Evolutionary conservation across 2,329 filamentous ascomycete genomes (phyloP), one percentile per base, ranked within the genome.

Genomic region (Colletotrichum somersetense): DNA sequence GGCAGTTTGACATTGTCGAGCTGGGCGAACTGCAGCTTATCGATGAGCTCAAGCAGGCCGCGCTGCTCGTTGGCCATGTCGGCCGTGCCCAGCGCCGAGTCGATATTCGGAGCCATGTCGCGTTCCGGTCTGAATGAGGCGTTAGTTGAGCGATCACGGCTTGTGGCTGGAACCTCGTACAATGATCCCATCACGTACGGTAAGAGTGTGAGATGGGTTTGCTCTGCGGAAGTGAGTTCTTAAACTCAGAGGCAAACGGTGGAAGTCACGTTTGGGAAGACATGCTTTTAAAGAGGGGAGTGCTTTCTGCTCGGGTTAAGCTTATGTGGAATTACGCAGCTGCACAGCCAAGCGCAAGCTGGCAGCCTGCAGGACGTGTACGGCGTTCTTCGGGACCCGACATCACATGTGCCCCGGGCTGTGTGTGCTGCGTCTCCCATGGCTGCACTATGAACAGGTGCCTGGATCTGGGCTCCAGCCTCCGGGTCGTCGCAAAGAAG

Each of bases 41-140:
- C 86, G 68, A 90, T 85, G 59, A 88, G 85, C 74, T 91, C 87
- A 52, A 91, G 82, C 50, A 91, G 83, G 20, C 84, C 84, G 11
- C 86, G 83, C 79, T 90, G 88, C 76, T 90, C 88, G 69, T 85
- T 81, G 55, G 85, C 86, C 58, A 88, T 83, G 72, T 85, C 85
- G 75, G 84, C 82, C 64, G 85, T 85, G 67, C 84, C 84, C 66
- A 88, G 77, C 59, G 86, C 85, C 33, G 84, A 82, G 72, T 87
- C 85, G 74, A 88, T 82, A 33, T 84, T 82, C 61, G 78, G 80
- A 72, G 81, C 77, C 82, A 83, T 83, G 53, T 63, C 67, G 62
- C 71, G 62, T 52, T 73, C 67, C 42, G 71, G 57, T 66, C 71
- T 73, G 67, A 59, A 5, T 7, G 67, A 66, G 58, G 44, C 63